Base-by-base conservation (phyloP, 148 eudicot species). In the Rhododendron simsii region DNA sequence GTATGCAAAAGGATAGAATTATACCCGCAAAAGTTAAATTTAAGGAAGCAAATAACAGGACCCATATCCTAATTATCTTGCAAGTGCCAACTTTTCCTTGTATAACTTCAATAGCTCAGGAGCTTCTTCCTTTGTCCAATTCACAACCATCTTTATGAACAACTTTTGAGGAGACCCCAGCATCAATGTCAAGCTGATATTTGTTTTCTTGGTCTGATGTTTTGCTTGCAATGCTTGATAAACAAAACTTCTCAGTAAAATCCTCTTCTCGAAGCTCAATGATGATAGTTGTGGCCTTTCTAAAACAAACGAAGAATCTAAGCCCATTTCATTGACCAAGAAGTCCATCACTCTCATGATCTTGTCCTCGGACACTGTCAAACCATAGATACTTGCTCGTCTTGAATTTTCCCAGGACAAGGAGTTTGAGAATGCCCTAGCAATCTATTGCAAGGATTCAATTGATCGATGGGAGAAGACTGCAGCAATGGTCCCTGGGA, bases 401-500 rank as follows among this genome's bases (percentile, higher is more conserved):
- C 45, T 41, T 41, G 45, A 41, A 41, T 41, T 41, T 41, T 41
- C 45, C 45, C 45, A 41, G 45, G 45, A 41, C 45, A 41, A 41
- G 45, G 45, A 7, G 7, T 6, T 41, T 41, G 45, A 41, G 44
- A 41, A 41, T 41, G 44, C 44, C 44, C 7, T 41, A 41, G 44
- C 44, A 41, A 41, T 41, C 45, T 41, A 28, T 84, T 83, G 88
- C n/a, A 91, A 87, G 7, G 84, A 89, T 61, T 81, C 78, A 33
- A n/a, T 39, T 53, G 87, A 86, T 21, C 77, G 90, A 12, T 91
- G 90, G 90, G 88, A 86, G 84, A 91, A 86, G 61, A 90, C 91
- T 80, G 84, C 91, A 50, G 84, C 88, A 13, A 30, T 83, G 71
- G 87, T 93, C 75, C 92, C 92, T 23, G 95, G 95, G 47, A 91